phyloP scores from a whole-genome alignment of 2,329 filamentous ascomycete species.

The Penicillium palitans region DNA sequence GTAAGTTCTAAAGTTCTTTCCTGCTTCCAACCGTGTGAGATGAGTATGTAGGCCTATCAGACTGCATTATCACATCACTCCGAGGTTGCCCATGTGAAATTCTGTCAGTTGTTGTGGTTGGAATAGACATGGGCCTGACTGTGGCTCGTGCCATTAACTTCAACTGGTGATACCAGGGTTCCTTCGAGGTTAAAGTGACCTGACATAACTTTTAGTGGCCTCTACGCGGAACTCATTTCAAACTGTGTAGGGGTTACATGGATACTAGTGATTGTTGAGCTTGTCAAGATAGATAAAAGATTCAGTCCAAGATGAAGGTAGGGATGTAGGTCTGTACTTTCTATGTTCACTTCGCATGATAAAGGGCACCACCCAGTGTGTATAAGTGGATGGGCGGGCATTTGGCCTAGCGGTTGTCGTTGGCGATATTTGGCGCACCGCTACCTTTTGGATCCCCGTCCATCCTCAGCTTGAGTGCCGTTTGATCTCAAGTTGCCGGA shows the following conservation, averaged over 20 bases:
- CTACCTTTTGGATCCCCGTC: not conserved
- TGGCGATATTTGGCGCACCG: not conserved
- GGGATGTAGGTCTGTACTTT: no score
- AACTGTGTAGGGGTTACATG: no score
- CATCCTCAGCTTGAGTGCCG: not conserved
- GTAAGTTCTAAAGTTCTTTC: conserved; percentile 1
- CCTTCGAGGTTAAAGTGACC: no score
- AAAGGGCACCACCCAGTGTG: not conserved
- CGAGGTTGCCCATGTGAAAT: conserved; percentile 33
- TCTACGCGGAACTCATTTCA: no score
- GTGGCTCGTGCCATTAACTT: no score
- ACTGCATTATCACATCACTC: conserved; percentile 43
- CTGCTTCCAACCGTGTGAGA: conserved; percentile 16
- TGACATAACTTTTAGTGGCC: no score
- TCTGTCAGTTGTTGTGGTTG: not conserved
- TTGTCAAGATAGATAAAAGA: not conserved
- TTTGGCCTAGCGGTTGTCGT: not conserved
- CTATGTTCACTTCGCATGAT: not conserved
- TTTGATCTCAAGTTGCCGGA: not conserved
- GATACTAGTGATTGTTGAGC: not conserved
- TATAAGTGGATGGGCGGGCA: not conserved
- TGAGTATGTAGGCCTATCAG: not conserved
- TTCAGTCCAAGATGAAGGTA: not conserved
- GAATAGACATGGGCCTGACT: not conserved
- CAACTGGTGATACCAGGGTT: not conserved